Evolutionary conservation across 129 eudicot genomes (phyloP).

Genomic region (Oenanthe sinensis): DNA sequence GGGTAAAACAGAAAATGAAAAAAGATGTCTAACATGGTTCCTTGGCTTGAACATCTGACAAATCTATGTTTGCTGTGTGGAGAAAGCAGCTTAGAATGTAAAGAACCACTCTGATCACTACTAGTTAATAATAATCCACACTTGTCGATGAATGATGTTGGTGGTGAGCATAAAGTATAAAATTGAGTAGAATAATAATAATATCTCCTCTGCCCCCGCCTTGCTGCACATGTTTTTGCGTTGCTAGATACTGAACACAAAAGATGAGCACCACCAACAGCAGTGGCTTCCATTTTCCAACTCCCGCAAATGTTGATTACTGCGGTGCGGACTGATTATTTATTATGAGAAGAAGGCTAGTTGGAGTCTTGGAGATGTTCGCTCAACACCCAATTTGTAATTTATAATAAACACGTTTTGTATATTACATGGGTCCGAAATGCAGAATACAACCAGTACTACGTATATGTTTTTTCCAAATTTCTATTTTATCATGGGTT

Average conservation of each 20-base stretch:
- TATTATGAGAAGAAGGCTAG: not conserved
- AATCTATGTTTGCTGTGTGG: not conserved
- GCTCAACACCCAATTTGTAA: not conserved
- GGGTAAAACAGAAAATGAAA: too few species aligned
- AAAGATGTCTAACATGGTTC: not conserved
- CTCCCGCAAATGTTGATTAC: too few species aligned
- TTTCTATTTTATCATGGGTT: too few species aligned
- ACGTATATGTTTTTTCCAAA: too few species aligned
- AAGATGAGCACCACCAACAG: not conserved
- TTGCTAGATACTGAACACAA: not conserved
- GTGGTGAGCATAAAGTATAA: not conserved
- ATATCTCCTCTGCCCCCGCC: not conserved
- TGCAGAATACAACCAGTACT: too few species aligned
- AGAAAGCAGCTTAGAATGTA: too few species aligned
- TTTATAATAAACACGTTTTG: too few species aligned
- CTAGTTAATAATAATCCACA: not conserved
- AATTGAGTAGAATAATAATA: not conserved
- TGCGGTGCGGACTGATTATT: too few species aligned
- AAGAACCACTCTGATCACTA: not conserved
- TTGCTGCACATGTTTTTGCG: not conserved
- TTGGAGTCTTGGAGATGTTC: not conserved
- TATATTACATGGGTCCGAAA: too few species aligned
- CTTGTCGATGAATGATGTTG: not conserved
- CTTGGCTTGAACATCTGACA: not conserved
- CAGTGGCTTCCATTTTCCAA: not conserved